Evolutionary conservation across 306 rosid genomes (phyloP), one percentile per base, ranked within the genome.

Genomic region (Amphicarpaea edgeworthii): DNA sequence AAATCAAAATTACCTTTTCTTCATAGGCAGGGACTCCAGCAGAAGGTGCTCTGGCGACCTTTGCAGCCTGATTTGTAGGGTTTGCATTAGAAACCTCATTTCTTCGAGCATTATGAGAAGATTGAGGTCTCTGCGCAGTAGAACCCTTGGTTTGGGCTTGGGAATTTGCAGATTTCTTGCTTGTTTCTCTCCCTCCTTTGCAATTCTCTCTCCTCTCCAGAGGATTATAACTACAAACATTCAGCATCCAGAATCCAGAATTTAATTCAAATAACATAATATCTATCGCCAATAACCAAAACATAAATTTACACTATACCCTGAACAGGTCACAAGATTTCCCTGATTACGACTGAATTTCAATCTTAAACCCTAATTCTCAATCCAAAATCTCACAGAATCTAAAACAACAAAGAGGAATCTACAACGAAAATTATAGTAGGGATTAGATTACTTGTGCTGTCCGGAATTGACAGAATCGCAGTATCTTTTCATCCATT

Each of bases 401-500:
- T 19, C 34, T 41, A 0, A 17, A 79, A n/a, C n/a, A 28, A 12
- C 45, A 40, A 5, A 8, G 26, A 2, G 21, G 3, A 21, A 40
- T 50, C 7, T 8, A 10, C 20, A 14, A 46, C 8, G 8, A 55
- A 8, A 19, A 10, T 15, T 46, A 23, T 1, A 37, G 38, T 7
- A 50, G 38, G 14, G 49, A 72, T 38, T 7, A 4, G 61, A 45
- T 72, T 80, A 95, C 99, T 15, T 77, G 49, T 77, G 77, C 57
- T 68, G 62, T 45, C 96, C 93, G 1, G 92, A 89, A 71, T 82
- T 85, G 68, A 88, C 84, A 0, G 99, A 90, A 80, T 95, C 99
- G 28, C 97, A 92, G 88, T 92, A 95, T 37, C 93, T 69, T 79
- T 95, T 95, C 97, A 95, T 79, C 99, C 99, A 95, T 59, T 92